Base-by-base conservation (phyloP, 2,329 filamentous ascomycete genomes). In the Catunica adiposa region DNA sequence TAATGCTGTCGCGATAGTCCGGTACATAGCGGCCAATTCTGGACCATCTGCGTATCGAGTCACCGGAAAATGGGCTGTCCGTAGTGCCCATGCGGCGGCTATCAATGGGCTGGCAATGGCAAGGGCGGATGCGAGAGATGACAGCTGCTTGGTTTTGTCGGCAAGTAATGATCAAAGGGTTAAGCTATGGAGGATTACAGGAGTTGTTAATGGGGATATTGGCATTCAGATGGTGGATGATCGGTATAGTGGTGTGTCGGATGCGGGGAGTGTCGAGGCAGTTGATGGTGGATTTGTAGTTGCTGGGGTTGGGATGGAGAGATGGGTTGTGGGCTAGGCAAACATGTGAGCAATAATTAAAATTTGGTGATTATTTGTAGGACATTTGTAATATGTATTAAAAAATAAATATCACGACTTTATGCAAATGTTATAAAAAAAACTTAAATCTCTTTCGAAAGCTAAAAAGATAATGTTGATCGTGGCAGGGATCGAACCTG, bases 51-150 rank as follows among this genome's bases (percentile, higher is more conserved):
- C 53, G 4, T 56, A 58, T 37, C 22, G 4, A 1, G 51, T 58
- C n/a, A 53, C 58, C n/a, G 54, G 52, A 5, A 58, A 53, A 47
- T 52, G 40, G 2, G 54, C 59, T 37, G 66, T 84, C 1, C 70
- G 70, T 23, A 72, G 73, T 1, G 83, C 84, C 0, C 86, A 92
- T 63, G 80, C 82, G 0, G 84, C 84, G 1, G 83, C 84, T 1
- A 71, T 89, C 47, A 89, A 84, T 17, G 79, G 77, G 0, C 61
- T 79, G 1, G 53, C 57, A 3, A 34, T 59, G 3, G 34, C 31
- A 5, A 23, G 31, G n/a, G 51, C n/a, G 23, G 37, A 47, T 29
- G 40, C 29, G 11, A 23, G n/a, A 5, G 17, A 9, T 9, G 51
- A 57, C 31, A 11, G 11, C 17, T 48, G 53, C 22, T n/a, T 52